Evolutionary conservation across 768 basidiomycete species (phyloP), one percentile per base, ranked within the genome.

Genomic region (Leccinum fibrillosum): DNA sequence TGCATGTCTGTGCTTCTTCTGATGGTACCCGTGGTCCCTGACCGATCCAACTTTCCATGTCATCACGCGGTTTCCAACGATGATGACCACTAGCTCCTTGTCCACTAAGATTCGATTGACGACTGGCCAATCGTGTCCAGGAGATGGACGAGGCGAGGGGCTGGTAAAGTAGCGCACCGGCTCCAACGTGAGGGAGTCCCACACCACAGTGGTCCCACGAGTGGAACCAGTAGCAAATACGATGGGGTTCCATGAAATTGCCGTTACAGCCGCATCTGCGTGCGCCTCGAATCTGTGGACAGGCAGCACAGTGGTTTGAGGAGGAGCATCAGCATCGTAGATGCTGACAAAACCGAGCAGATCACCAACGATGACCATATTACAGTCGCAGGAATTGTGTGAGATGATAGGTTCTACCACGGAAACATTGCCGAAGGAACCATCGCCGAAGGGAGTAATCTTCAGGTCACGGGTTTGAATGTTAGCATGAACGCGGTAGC

Each of bases 221-320:
- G 80, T 76, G 23, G 88, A 88, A 28, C 91, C 91, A 0, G 85
- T 86, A 12, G 82, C 78, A 49, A 93, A 73, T 15, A 83, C 75
- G n/a, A 77, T 57, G 3, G 81, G 75, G 56, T 82, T 86, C 79
- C 86, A 82, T 1, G 82, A 77, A 19, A 93, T 73, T 12, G 85
- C 80, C 5, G 86, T 86, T 25, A 92, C 78, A 0, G 83, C 73
- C 0, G 82, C 85, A 61, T 89, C 86, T 52, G 76, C 75, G 62
- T 88, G 82, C 1, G 88, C 88, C 63, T 86, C 84, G 55, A 89
- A 82, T 53, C 78, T 80, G 56, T 76, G 75, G 4, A 73, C 60
- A 1, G 84, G 80, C 48, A 42, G 65, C 30, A 71, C 57, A 49
- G 58, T 39, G 26, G 62, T 58, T 50, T 60, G 30, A 25, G 67